Evolutionary conservation across 1,139 yeast species (phyloP), one percentile per base, ranked within the genome.

Genomic region (Arxiozyma heterogenica): DNA sequence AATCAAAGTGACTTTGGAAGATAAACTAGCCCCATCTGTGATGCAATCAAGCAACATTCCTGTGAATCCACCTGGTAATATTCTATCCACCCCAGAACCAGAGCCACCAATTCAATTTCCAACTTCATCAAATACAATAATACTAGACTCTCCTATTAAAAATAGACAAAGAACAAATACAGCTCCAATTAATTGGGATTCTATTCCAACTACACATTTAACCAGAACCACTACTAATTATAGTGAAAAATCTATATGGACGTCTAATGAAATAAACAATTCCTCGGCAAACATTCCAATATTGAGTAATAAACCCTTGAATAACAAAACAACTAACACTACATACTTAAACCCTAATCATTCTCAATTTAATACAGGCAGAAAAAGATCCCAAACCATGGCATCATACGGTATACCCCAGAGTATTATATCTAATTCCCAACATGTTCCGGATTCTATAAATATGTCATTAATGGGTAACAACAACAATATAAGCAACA

Each of bases 261-360:
- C 57, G 71, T 71, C 41, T 74, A 71, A 65, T 95, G 88, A 61
- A 76, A 72, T 53, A 74, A 77, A 65, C 27, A 18, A 11, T 15
- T 6, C 45, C 11, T 38, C 49, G 5, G 34, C 18, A 11, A 18
- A 41, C 17, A 46, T 38, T n/a, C 49, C 49, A 17, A 7, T 46
- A 4, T 17, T 46, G 42, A 46, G 38, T 38, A 8, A 9, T 7
- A 34, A 34, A 2, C 21, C 4, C 5, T 21, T 46, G 12, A 95
- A 87, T 41, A 45, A 20, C 17, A 38, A 45, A 9, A 39, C 64
- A 8, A 61, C 62, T 45, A 59, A 58, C 20, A 61, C 61, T 50
- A 54, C 61, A 9, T 65, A 62, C 38, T 30, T 48, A 25, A 53
- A 45, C 17, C 46, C 48, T 41, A 45, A 38, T 38, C 44, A 20